Conservation (phyloP, 495 filamentous ascomycete genomes). For the Neurospora discreta region DNA sequence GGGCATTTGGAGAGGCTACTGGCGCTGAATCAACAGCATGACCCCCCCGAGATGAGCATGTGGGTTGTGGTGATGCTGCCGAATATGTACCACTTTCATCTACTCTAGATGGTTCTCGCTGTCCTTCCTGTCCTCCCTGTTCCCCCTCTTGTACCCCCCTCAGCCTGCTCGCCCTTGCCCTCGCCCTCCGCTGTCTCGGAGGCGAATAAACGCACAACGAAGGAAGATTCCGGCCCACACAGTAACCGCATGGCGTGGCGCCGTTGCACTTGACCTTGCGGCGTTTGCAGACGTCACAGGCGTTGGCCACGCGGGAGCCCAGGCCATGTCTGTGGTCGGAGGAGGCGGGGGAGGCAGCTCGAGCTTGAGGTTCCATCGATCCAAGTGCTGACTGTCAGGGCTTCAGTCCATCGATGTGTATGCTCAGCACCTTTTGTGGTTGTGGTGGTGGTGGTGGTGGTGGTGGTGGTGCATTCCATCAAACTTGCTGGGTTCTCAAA, state of each 20-base stretch:
- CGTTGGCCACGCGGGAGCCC: conserved; percentile 29
- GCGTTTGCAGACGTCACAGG: conserved; percentile 35
- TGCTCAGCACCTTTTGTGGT: background rate
- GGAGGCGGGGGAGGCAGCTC: background rate
- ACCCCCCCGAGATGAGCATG: background rate
- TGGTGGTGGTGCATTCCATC: background rate
- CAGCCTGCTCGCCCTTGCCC: background rate
- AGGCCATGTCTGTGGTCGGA: background rate
- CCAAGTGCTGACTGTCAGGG: background rate
- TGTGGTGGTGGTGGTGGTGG: background rate
- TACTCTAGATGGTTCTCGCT: background rate
- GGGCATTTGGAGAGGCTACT: background rate
- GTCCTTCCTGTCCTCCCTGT: background rate
- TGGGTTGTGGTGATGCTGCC: background rate
- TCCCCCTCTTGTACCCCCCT: background rate
- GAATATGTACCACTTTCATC: background rate
- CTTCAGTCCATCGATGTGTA: background rate
- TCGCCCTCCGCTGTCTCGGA: background rate
- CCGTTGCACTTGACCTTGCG: conserved; percentile 35
- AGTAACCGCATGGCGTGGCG: conserved; percentile 25
- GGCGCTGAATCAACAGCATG: background rate
- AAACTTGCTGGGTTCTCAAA: background rate
- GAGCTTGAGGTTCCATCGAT: background rate
- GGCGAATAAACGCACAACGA: conserved; percentile 15
- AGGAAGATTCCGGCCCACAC: conserved; percentile 14